Evolutionary conservation across 495 filamentous ascomycete genomes (phyloP).

Genomic region (Penicillium alfredii): DNA sequence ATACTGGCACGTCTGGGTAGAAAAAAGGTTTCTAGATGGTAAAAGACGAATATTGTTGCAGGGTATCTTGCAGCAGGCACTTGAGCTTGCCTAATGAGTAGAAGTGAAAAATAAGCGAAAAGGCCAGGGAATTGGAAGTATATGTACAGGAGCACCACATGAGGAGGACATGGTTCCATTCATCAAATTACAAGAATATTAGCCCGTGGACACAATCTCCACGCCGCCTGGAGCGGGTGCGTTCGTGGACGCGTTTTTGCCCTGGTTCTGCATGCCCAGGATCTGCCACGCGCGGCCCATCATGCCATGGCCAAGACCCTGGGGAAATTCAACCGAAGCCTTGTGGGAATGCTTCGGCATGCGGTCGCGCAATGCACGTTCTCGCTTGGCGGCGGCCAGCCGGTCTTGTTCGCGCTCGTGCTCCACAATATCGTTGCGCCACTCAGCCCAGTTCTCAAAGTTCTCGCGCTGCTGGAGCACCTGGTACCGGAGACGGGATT

Average conservation of each 20-base stretch:
- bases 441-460: slow-evolving; percentile 55
- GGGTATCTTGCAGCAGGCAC: too few relatives aligned
- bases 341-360: slow-evolving; percentile 24
- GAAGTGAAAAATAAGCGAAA: too few relatives aligned
- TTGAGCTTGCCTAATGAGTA: too few relatives aligned
- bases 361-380: slow-evolving; percentile 25
- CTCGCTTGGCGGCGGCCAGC: slow-evolving; percentile 31
- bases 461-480: slow-evolving; percentile 56
- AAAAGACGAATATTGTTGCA: too few relatives aligned
- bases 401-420: slow-evolving; percentile 42
- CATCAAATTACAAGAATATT: slow-evolving; percentile 1
- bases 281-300: slow-evolving; percentile 44
- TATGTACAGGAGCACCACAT: too few relatives aligned
- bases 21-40: too few relatives aligned
- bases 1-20: too few relatives aligned
- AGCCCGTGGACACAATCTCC: slow-evolving; percentile 22
- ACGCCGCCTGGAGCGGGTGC: slow-evolving; percentile 11
- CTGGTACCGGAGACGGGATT: slow-evolving; percentile 51
- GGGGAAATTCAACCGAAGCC: slow-evolving; percentile 30
- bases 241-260: slow-evolving; percentile 18
- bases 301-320: slow-evolving; percentile 38
- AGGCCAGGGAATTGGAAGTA: too few relatives aligned
- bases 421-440: slow-evolving; percentile 50
- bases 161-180: too few relatives aligned
- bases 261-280: slow-evolving; percentile 36